Conservation (phyloP, 2,329 filamentous ascomycete species). For the Curvularia spicifera region DNA sequence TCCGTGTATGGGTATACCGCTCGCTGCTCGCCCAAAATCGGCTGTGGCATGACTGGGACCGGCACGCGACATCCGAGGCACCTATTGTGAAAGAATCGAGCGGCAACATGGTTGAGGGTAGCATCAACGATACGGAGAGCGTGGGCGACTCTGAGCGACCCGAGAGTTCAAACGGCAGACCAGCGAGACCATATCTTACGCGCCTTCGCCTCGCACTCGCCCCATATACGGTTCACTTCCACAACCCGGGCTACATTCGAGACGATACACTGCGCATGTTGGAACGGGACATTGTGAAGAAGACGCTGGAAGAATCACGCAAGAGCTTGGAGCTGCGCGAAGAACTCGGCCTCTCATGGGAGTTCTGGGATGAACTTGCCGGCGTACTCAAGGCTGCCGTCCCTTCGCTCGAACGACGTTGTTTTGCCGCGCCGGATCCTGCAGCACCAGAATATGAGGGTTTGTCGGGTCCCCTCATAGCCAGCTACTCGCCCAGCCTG, state of each 20-base stretch:
- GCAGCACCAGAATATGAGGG: slow-evolving; percentile 63
- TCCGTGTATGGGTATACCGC: slow-evolving; percentile 38
- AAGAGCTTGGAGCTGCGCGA: slow-evolving; percentile 63
- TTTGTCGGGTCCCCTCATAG: slow-evolving; percentile 66
- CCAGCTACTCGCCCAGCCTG: slow-evolving; percentile 63
- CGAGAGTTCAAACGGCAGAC: slow-evolving; percentile 19
- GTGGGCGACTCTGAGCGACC: slow-evolving; percentile 21
- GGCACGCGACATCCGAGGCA: slow-evolving; percentile 6
- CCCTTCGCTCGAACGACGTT: slow-evolving; percentile 66
- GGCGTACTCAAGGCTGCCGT: slow-evolving; percentile 65
- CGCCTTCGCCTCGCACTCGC: slow-evolving; percentile 55
- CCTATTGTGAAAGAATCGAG: slow-evolving; percentile 11
- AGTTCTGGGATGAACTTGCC: slow-evolving; percentile 66
- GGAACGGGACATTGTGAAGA: slow-evolving; percentile 61
- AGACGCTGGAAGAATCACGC: slow-evolving; percentile 64
- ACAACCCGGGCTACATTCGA: slow-evolving; percentile 65
- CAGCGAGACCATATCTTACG: slow-evolving; percentile 49
- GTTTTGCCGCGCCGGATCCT: slow-evolving; percentile 66
- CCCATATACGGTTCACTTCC: slow-evolving; percentile 65
- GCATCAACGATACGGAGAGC: slow-evolving; percentile 21
- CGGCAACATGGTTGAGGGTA: slow-evolving; percentile 13
- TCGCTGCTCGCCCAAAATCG: slow-evolving; percentile 30
- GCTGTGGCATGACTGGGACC: slow-evolving; percentile 32
- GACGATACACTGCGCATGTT: slow-evolving; percentile 65
- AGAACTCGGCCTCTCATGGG: slow-evolving; percentile 62